Base-by-base conservation (phyloP, 768 basidiomycete species). In the Daedaleopsis sinensis region DNA sequence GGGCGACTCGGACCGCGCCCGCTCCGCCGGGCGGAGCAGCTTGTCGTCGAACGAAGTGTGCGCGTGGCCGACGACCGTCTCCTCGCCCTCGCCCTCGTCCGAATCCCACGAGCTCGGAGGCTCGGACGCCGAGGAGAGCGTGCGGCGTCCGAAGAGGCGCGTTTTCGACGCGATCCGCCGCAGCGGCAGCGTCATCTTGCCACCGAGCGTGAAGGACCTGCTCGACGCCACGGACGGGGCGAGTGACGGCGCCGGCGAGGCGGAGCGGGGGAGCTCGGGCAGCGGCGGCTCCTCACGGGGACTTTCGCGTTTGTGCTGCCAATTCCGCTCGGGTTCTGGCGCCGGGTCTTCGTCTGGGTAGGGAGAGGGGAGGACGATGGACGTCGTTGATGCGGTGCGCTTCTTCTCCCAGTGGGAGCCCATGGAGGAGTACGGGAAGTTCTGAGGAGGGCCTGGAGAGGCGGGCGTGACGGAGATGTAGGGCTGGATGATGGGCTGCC, bases 401-500 rank as follows among this genome's bases (percentile, higher is more conserved):
- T 49, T 38, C 23, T 21, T 36, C 37, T 55, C 48, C 57, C 43
- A 16, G 47, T 10, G 0, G 49, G 23, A 3, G 21, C 4, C 27
- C 27, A 7, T 21, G 47, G 50, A 11, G 1, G n/a, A 21, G 6
- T 37, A 19, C 18, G 48, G 13, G 42, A 59, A 55, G 8, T 19
- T 23, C 12, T 37, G 27, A 1, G 53, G 38, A 7, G 55, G 55
- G 32, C 16, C 18, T 6, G 63, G 63, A 4, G 63, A 64, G 3
- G 63, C 63, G n/a, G 63, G 63, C 9, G 59, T 64, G n/a, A 64
- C 63, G 21, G 63, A 50, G 38, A 64, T 64, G 38, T 56, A 54
- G 7, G 58, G 62, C 44, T 55, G 57, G 37, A 53, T 48, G 43
- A 54, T 55, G 11, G 52, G 21, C 32, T 35, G 44, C 21, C 53